phyloP scores from a whole-genome alignment of 1,284 basidiomycete species.

The Trametes polyzona region DNA sequence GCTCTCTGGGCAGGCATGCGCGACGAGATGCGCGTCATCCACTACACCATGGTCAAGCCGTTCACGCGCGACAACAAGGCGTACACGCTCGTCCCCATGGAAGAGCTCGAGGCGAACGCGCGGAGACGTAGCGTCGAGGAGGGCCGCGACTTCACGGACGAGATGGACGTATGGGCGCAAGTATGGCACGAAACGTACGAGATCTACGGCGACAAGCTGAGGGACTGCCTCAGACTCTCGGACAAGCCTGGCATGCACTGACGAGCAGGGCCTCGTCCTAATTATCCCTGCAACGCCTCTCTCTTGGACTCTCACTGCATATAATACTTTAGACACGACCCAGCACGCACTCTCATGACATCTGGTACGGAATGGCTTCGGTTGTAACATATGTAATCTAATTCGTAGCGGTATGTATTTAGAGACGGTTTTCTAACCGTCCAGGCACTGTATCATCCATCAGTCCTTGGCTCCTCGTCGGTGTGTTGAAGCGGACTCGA shows the following conservation, averaged over 20 bases:
- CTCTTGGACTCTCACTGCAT: not conserved
- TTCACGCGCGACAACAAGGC: conserved; percentile 34
- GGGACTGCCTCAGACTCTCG: conserved; percentile 20
- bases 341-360: not conserved
- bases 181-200: conserved; percentile 36
- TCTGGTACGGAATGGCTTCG: not conserved
- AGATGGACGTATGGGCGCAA: conserved; percentile 41
- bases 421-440: no score
- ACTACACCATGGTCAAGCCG: conserved; percentile 47
- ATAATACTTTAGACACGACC: no score
- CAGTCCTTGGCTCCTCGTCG: no score
- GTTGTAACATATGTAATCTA: not conserved
- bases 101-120: conserved; percentile 31
- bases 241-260: conserved; percentile 7
- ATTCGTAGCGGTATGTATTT: no score
- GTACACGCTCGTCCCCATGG: conserved; percentile 30
- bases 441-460: no score
- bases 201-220: conserved; percentile 19
- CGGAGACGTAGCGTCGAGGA: conserved; percentile 22
- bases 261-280: not conserved
- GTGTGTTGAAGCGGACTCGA: no score
- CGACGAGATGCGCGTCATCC: conserved; percentile 42
- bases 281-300: not conserved
- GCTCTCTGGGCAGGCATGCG: conserved; percentile 41
- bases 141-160: conserved; percentile 35